Conservation (phyloP, 108 stramenopile genomes). For the Discostella pseudostelligera region DNA sequence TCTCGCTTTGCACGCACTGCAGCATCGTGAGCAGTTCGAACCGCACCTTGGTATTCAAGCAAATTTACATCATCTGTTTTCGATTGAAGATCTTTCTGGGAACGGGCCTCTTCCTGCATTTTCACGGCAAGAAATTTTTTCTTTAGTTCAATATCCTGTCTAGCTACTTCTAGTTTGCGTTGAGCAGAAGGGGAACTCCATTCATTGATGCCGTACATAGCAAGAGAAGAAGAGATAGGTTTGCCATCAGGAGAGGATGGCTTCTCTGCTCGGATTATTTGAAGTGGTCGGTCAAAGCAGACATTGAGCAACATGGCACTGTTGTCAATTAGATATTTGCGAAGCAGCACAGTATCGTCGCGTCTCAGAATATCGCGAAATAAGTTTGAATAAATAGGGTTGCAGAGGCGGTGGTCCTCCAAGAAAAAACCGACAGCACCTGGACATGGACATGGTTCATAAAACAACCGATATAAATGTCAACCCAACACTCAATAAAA, state of each 20-base stretch:
- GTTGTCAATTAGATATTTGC: conserved; percentile 55
- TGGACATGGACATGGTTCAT: background rate
- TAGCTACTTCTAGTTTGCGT: conserved; percentile 39
- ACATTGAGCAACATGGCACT: conserved; percentile 72
- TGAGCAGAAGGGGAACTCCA: conserved; percentile 39
- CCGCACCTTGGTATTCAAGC: conserved; percentile 25
- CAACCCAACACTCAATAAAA: background rate
- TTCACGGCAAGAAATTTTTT: conserved; percentile 53
- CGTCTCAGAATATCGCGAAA: conserved; percentile 65
- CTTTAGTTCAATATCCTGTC: conserved; percentile 57
- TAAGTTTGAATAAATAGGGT: conserved; percentile 78
- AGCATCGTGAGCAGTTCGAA: conserved; percentile 50
- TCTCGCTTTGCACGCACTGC: conserved; percentile 49
- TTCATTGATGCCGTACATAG: conserved; percentile 25
- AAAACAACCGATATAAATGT: background rate
- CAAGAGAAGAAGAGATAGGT: conserved; percentile 19
- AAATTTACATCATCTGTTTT: conserved; percentile 32
- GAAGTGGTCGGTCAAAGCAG: conserved; percentile 82
- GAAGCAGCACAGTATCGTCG: conserved; percentile 53
- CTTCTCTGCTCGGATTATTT: conserved; percentile 82
- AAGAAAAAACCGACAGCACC: conserved; percentile 66
- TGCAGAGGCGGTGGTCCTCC: conserved; percentile 60
- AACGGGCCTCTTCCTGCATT: conserved; percentile 46
- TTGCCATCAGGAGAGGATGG: conserved; percentile 23
- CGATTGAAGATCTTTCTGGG: conserved; percentile 45